Base-by-base conservation (phyloP, 169 alveolate genomes). In the Plasmodium falciparum region DNA sequence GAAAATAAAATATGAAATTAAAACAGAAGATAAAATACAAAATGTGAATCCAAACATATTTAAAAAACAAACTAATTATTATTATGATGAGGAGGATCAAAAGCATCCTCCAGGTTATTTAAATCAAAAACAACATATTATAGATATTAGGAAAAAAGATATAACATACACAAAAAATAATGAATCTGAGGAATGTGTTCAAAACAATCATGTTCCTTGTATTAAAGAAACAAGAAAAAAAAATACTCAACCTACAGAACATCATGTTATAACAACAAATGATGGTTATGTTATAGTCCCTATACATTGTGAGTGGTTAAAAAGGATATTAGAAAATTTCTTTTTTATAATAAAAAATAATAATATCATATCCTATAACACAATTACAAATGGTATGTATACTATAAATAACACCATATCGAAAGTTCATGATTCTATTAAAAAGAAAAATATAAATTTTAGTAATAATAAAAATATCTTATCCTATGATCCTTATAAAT, bases 251-350 rank as follows among this genome's bases (percentile, higher is more conserved):
- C 22, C 22, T n/a, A 26, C 45, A 20, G 24, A 20, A 11, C 17
- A 2, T 4, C 58, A 47, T 43, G 59, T 72, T 58, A 15, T 85
- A 20, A 66, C 65, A 52, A 85, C 88, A 12, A 39, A 85, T 15
- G 86, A 85, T 52, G 91, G 91, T 8, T 85, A 85, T 73, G 91
- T 85, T n/a, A 85, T 85, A 59, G 62, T 85, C 22, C 91, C 91
- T 8, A 52, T 85, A 13, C 12, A n/a, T 20, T 85, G 91, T 71
- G 85, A 69, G 5, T 85, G 91, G 91, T 2, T 85, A 2, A 85
- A 66, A 49, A 69, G 20, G 22, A 58, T 85, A 1, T 70, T 85
- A 7, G 76, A 85, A 50, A 69, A 85, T 24, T 85, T 85, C 33
- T 39, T 24, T n/a, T 70, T 85, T 59, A 45, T 85, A 63, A 58